These are phyloP conservation scores for Penicillium sp. DNA, from an alignment of 2,329 filamentous ascomycete genomes.

Conservation along the genomic window DNA sequence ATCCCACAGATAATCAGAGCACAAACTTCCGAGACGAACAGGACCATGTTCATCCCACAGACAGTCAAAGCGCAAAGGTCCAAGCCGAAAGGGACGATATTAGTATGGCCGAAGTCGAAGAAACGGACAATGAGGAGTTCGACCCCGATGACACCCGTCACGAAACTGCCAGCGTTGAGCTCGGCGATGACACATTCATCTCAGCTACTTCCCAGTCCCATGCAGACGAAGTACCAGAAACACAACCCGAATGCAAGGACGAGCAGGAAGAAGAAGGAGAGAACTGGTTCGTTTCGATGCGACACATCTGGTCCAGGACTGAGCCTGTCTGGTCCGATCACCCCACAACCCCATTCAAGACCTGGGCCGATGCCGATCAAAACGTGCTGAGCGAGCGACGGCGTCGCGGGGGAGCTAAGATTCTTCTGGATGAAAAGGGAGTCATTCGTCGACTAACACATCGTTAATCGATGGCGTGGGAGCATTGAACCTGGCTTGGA, in stretches of 20 bases:
- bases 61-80: neutral
- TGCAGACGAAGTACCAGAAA: constrained; percentile 3
- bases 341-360: constrained; percentile 48
- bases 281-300: constrained; percentile 42
- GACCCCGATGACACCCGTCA: constrained; percentile 32
- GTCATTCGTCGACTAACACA: constrained; percentile 36
- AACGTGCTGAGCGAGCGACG: constrained; percentile 40
- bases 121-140: constrained; percentile 20
- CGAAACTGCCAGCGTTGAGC: constrained; percentile 47
- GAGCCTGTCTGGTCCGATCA: constrained; percentile 41
- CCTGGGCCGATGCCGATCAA: constrained; percentile 43
- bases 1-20: constrained; percentile 4
- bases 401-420: constrained; percentile 34
- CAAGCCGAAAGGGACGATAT: neutral
- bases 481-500: neutral
- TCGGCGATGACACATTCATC: constrained; percentile 38
- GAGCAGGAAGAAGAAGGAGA: constrained; percentile 28
- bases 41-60: neutral
- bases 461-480: constrained; percentile 8
- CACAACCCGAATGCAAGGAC: constrained; percentile 17
- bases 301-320: constrained; percentile 28
- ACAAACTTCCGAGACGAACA: neutral
- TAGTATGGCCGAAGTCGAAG: constrained; percentile 17
- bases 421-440: constrained; percentile 43
- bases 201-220: constrained; percentile 10